Evolutionary conservation across 768 basidiomycete species (phyloP).

Genomic region (Fistulinella prunicolor): DNA sequence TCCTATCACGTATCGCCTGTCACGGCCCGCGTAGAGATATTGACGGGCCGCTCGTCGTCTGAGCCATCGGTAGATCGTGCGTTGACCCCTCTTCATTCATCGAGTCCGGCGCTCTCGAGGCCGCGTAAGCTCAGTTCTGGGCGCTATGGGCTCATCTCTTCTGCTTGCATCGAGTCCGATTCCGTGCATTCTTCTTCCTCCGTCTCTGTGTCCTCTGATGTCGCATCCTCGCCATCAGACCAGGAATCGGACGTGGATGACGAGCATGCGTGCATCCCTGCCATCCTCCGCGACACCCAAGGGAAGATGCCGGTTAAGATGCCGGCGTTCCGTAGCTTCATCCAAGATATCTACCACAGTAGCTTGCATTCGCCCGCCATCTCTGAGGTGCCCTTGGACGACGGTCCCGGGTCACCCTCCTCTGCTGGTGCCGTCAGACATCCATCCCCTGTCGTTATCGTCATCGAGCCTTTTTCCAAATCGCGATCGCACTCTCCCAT

Average conservation of each 20-base stretch:
- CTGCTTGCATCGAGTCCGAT: constrained; percentile 27
- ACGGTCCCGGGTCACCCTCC: constrained; percentile 8
- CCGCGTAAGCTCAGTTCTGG: constrained; percentile 45
- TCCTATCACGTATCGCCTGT: constrained; percentile 61
- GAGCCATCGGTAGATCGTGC: constrained; percentile 17
- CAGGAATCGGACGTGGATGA: constrained; percentile 58
- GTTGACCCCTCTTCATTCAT: constrained; percentile 21
- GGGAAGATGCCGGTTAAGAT: constrained; percentile 26
- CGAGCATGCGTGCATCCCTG: constrained; percentile 25
- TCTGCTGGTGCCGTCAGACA: constrained; percentile 2
- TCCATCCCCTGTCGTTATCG: constrained; percentile 17
- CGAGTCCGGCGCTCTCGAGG: constrained; percentile 27
- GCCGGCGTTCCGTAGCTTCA: constrained; percentile 31
- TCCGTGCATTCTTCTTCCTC: constrained; percentile 37
- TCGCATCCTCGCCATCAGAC: constrained; percentile 30
- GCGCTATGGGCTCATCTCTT: constrained; percentile 56
- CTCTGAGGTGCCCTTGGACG: constrained; percentile 9
- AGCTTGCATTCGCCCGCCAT: constrained; percentile 8
- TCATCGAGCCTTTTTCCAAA: constrained; percentile 15
- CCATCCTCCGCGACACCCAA: constrained; percentile 13
- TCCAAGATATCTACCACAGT: constrained; percentile 26
- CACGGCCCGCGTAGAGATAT: constrained; percentile 55
- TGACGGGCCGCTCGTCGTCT: constrained; percentile 22
- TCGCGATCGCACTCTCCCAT: constrained; percentile 48
- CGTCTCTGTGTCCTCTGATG: constrained; percentile 38